Evolutionary conservation across 768 basidiomycete species (phyloP).

Genomic region (Mrakia blollopis): DNA sequence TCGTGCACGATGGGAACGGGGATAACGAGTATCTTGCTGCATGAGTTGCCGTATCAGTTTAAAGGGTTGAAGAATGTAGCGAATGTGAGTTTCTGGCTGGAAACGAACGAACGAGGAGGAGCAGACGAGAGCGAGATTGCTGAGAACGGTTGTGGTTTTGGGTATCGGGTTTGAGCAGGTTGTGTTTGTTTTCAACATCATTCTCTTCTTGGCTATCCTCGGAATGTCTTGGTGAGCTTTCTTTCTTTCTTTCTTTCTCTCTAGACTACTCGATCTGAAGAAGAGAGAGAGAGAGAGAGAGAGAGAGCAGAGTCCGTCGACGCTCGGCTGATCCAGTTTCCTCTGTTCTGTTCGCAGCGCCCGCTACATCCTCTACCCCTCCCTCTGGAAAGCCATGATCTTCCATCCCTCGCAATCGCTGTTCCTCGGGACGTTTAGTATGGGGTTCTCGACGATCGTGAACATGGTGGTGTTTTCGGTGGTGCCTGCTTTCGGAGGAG

Average conservation of each 20-base stretch:
- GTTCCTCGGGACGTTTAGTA: constrained; percentile 53
- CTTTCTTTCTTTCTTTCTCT: not conserved
- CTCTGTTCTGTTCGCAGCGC: constrained; percentile 33
- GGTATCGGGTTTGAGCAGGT: not conserved
- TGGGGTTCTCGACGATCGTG: constrained; percentile 60
- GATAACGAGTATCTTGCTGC: constrained; percentile 55
- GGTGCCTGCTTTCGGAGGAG: not conserved
- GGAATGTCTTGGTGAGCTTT: constrained; percentile 31
- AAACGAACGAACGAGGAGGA: not conserved
- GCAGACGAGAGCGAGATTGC: not conserved
- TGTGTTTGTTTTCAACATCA: constrained; percentile 17
- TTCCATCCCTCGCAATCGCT: constrained; percentile 54
- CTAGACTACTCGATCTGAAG: not conserved
- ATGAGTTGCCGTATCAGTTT: constrained; percentile 56
- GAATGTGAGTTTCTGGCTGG: constrained; percentile 44
- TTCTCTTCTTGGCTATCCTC: constrained; percentile 54
- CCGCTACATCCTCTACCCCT: constrained; percentile 56
- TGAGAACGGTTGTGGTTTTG: too few species aligned
- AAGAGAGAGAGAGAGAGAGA: not conserved
- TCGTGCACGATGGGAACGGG: constrained; percentile 46
- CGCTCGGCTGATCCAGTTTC: not conserved
- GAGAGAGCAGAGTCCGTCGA: not conserved
- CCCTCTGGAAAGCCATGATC: constrained; percentile 53
- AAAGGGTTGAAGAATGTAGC: constrained; percentile 42
- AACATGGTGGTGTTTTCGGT: constrained; percentile 13